Conservation (phyloP, 2,329 filamentous ascomycete species). For the Endocalyx cinctus region DNA sequence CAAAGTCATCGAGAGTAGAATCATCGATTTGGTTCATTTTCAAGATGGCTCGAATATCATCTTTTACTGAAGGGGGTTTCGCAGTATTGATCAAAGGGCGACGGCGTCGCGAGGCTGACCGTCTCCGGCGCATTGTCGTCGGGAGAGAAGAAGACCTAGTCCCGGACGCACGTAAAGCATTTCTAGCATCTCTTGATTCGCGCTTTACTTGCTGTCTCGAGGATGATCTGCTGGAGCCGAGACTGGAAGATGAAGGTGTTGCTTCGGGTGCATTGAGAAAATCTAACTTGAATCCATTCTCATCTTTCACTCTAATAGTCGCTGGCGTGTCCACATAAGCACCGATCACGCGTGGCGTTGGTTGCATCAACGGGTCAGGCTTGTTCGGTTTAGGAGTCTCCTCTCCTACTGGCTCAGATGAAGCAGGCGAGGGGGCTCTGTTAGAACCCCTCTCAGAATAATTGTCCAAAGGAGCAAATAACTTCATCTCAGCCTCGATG, state of each 20-base stretch:
- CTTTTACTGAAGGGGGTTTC: constrained; percentile 48
- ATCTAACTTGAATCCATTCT: constrained; percentile 9
- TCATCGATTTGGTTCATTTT: constrained; percentile 52
- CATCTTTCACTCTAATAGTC: constrained; percentile 30
- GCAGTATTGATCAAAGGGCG: constrained; percentile 50
- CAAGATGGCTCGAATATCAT: constrained; percentile 51
- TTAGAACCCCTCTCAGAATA: constrained; percentile 53
- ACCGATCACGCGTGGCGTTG: constrained; percentile 50
- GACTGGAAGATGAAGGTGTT: constrained; percentile 4
- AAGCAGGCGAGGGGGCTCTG: constrained; percentile 43
- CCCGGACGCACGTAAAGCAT: constrained; percentile 6
- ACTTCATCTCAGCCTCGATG: constrained; percentile 51
- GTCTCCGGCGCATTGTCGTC: constrained; percentile 25
- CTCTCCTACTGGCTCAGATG: constrained; percentile 30
- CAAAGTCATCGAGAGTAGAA: constrained; percentile 55
- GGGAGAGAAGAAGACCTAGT: constrained; percentile 22
- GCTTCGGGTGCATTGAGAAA: constrained; percentile 1
- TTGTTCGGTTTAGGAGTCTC: constrained; percentile 45
- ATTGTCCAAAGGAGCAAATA: constrained; percentile 52
- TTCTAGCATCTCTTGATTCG: constrained; percentile 4
- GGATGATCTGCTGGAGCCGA: constrained; percentile 9
- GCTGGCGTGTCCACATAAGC: constrained; percentile 55
- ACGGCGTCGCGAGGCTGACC: constrained; percentile 39
- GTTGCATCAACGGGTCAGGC: constrained; percentile 41
- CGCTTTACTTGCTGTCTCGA: constrained; percentile 7